Percentiles rank a stretch among this genome's conserved stretches.
These are phyloP conservation scores for Komagataea norvegica DNA, from an alignment of 1,139 yeast genomes.

Conservation along the genomic window DNA sequence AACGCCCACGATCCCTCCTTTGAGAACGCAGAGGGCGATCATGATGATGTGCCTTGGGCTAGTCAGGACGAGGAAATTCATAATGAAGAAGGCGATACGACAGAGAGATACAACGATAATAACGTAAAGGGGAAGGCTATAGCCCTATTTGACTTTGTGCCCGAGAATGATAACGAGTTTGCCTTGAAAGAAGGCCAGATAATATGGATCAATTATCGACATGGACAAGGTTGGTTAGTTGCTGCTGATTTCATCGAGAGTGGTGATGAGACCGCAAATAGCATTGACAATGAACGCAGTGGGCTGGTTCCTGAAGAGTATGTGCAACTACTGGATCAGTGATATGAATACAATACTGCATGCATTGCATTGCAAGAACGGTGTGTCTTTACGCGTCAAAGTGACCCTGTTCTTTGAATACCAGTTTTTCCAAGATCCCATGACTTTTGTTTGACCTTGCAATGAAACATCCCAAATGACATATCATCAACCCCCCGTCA, in stretches of 20 bases:
- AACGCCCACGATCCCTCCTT: conserved; percentile 16
- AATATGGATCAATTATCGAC: conserved; percentile 82
- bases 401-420: too few species aligned
- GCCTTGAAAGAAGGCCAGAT: conserved; percentile 74
- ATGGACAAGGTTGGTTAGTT: conserved; percentile 98
- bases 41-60: conserved; percentile 13
- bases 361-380: too few species aligned
- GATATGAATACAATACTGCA: conserved; percentile 28
- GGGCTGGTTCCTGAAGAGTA: conserved; percentile 97
- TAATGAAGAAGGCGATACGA: conserved; percentile 7
- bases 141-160: conserved; percentile 83
- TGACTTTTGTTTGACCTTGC: too few species aligned
- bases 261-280: conserved; percentile 36
- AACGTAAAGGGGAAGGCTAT: conserved; percentile 51
- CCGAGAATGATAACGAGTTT: conserved; percentile 93
- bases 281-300: conserved; percentile 70
- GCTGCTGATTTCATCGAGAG: conserved; percentile 36
- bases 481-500: too few species aligned
- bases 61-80: conserved; percentile 13
- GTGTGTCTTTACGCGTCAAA: too few species aligned
- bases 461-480: too few species aligned
- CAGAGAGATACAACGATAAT: conserved; percentile 1
- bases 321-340: conserved; percentile 48
- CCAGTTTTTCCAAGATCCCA: too few species aligned
- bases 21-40: conserved; percentile 13